phyloP scores from a whole-genome alignment of 305 asterid genomes.

The Rubia peregrina region DNA sequence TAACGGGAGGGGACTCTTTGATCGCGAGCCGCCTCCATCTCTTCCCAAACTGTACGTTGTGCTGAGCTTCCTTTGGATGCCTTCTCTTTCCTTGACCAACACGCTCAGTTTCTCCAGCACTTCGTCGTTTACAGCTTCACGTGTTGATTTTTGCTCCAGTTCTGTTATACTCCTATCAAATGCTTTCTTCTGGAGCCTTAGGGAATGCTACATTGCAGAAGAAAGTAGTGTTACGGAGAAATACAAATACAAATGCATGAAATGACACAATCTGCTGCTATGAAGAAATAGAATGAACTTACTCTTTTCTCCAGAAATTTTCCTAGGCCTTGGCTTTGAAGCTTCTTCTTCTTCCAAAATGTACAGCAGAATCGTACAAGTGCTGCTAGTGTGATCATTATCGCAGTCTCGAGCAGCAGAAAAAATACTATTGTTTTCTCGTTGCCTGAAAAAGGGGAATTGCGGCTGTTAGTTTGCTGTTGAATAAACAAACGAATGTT shows the following conservation, averaged over 20 bases:
- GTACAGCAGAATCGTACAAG: conserved; percentile 49
- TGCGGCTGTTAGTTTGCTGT: neutral
- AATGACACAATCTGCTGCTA: neutral
- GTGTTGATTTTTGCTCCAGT: conserved; percentile 50
- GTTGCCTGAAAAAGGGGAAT: conserved; percentile 43
- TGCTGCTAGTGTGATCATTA: conserved; percentile 50
- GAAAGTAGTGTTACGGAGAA: neutral
- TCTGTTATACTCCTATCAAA: conserved; percentile 65
- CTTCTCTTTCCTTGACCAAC: conserved; percentile 62
- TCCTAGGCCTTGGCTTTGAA: conserved; percentile 57
- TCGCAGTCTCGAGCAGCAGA: conserved; percentile 56
- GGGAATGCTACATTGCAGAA: conserved; percentile 48
- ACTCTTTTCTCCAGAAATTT: conserved; percentile 87
- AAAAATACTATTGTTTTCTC: conserved; percentile 49
- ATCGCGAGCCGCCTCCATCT: conserved; percentile 31
- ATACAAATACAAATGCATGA: neutral
- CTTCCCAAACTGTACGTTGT: conserved; percentile 79
- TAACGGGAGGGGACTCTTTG: conserved; percentile 53
- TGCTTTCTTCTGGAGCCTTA: conserved; percentile 60
- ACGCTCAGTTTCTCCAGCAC: conserved; percentile 43
- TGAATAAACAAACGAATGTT: neutral
- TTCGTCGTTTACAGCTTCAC: conserved; percentile 41
- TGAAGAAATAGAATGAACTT: conserved; percentile 18
- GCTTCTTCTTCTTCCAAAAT: conserved; percentile 87
- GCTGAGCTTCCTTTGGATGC: conserved; percentile 62